These are phyloP conservation scores for Aspergillus baeticus DNA, from an alignment of 495 filamentous ascomycete genomes.

Conservation along the genomic window DNA sequence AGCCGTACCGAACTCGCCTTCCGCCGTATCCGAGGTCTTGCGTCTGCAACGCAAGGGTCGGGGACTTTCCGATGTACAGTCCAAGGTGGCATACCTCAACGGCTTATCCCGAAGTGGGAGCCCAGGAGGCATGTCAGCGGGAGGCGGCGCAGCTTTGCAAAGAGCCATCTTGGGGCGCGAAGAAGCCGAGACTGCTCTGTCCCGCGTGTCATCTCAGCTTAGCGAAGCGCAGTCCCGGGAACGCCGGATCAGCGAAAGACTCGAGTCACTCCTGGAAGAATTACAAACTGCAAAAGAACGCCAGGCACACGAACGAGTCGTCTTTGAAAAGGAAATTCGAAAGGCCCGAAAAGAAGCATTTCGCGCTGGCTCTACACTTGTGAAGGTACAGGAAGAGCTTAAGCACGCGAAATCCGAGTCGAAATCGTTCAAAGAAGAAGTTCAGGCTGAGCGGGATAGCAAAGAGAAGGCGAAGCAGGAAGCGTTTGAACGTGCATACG, in stretches of 20 bases:
- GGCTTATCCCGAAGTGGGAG: conserved; percentile 61
- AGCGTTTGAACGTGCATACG: conserved; percentile 70
- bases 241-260: conserved; percentile 69
- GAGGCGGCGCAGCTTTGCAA: conserved; percentile 69
- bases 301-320: conserved; percentile 64
- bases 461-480: conserved; percentile 69
- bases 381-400: conserved; percentile 81
- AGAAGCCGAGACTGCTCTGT: conserved; percentile 62
- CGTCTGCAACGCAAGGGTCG: conserved; percentile 38
- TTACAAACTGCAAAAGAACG: conserved; percentile 73
- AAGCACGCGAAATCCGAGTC: conserved; percentile 61
- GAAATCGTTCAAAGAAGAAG: conserved; percentile 52
- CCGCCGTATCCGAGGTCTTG: conserved; percentile 46
- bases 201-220: conserved; percentile 59
- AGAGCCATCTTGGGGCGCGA: conserved; percentile 80
- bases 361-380: conserved; percentile 71
- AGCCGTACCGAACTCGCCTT: conserved; percentile 52
- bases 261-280: conserved; percentile 79
- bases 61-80: conserved; percentile 71
- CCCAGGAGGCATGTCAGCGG: conserved; percentile 45
- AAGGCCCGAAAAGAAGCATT: conserved; percentile 82
- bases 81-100: conserved; percentile 85
- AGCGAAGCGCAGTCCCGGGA: conserved; percentile 73
- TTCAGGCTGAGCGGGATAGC: conserved; percentile 47
- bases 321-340: conserved; percentile 84